A percentile compares a stretch with the other conserved stretches of the same genome.
phyloP scores from a whole-genome alignment of 352 stramenopile species.

The Phytophthora meadii region DNA sequence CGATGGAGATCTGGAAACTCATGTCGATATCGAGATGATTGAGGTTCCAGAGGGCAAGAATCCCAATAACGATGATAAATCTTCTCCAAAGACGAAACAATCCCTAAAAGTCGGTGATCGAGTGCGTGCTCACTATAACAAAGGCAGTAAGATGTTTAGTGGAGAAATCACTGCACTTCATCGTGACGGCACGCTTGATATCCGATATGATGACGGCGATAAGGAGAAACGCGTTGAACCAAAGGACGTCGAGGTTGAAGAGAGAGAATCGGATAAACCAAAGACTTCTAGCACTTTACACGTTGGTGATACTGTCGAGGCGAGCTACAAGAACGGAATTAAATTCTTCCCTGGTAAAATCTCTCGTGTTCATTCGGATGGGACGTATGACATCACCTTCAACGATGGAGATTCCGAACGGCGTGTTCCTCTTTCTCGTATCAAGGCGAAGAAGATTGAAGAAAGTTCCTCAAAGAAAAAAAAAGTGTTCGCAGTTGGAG shows the following conservation, averaged over 20 bases:
- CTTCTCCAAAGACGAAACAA: slow-evolving; percentile 6
- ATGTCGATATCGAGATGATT: slow-evolving; percentile 33
- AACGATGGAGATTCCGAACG: slow-evolving; percentile 59
- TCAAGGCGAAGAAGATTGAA: slow-evolving; percentile 26
- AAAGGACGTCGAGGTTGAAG: slow-evolving; percentile 42
- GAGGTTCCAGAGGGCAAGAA: slow-evolving; percentile 23
- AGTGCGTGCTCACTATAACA: slow-evolving; percentile 55
- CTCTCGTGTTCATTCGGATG: slow-evolving; percentile 54
- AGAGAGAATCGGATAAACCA: not conserved
- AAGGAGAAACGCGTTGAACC: slow-evolving; percentile 41
- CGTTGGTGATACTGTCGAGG: slow-evolving; percentile 38
- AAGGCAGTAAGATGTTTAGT: slow-evolving; percentile 47
- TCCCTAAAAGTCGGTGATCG: slow-evolving; percentile 40
- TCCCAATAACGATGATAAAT: too few relatives aligned
- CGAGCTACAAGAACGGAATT: slow-evolving; percentile 43
- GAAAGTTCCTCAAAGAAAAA: slow-evolving; percentile 22
- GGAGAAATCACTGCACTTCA: slow-evolving; percentile 43
- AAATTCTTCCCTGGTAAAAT: slow-evolving; percentile 74
- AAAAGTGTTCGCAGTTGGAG: slow-evolving; percentile 36
- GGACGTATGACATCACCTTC: slow-evolving; percentile 60
- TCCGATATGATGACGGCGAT: slow-evolving; percentile 71
- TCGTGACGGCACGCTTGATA: slow-evolving; percentile 61
- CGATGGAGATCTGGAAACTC: slow-evolving; percentile 57
- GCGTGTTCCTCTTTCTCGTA: slow-evolving; percentile 36
- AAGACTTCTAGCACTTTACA: slow-evolving; percentile 14